Evolutionary conservation across 2,329 filamentous ascomycete species (phyloP).

Genomic region (Metarhizium sp.): DNA sequence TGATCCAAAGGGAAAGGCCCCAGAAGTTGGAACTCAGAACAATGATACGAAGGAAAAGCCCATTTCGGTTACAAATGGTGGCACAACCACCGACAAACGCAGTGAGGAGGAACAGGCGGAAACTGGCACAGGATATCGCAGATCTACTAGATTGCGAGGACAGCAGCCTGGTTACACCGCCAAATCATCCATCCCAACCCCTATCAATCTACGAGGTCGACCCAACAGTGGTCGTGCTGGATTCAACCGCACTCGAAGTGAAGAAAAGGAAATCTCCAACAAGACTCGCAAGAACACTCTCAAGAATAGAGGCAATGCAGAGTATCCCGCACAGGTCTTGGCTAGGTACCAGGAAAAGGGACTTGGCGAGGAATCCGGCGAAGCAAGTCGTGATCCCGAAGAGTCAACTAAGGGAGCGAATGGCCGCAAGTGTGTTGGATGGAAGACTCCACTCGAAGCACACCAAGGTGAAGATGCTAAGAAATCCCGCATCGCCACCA

Average conservation of each 20-base stretch:
- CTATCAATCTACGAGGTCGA: slow-evolving; percentile 22
- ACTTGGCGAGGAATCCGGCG: slow-evolving; percentile 9
- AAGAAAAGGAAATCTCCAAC: slow-evolving; percentile 22
- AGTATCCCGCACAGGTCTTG: slow-evolving; percentile 24
- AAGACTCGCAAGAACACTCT: slow-evolving; percentile 26
- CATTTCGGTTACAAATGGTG: neutral
- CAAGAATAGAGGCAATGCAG: slow-evolving; percentile 25
- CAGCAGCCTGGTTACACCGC: slow-evolving; percentile 9
- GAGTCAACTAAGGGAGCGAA: slow-evolving; percentile 5
- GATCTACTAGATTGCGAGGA: slow-evolving; percentile 23
- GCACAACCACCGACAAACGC: neutral
- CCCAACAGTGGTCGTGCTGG: slow-evolving; percentile 12
- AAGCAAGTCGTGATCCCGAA: neutral
- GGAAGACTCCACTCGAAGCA: slow-evolving; percentile 23
- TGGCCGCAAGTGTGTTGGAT: slow-evolving; percentile 21
- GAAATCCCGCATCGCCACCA: slow-evolving; percentile 12
- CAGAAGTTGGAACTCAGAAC: neutral
- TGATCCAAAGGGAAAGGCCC: neutral
- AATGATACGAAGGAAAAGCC: neutral
- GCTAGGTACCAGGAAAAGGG: slow-evolving; percentile 18
- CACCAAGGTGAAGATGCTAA: slow-evolving; percentile 16
- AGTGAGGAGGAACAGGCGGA: slow-evolving; percentile 11
- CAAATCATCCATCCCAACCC: slow-evolving; percentile 25
- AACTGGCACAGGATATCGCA: slow-evolving; percentile 14
- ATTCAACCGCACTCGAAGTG: slow-evolving; percentile 14